Evolutionary conservation across 2,329 filamentous ascomycete species (phyloP), one percentile per base, ranked within the genome.

Genomic region (Aspergillus sp.): DNA sequence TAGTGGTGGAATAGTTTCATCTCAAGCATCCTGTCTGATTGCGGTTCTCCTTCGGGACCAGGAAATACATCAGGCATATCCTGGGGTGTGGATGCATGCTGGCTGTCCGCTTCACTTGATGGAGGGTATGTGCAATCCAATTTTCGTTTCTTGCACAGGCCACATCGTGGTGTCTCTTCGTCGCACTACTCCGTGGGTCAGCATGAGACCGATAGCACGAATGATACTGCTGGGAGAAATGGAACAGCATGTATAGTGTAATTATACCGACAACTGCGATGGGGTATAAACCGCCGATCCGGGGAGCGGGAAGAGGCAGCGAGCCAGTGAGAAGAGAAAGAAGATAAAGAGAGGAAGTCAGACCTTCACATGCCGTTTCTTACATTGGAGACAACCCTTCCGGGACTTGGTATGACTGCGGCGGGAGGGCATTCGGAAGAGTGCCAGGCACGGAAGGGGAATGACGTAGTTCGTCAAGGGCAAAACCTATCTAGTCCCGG

Each of bases 311-410:
- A 19, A 19, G 13, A 32, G 15, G 7, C 17, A 28, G 15, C 47
- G 48, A 13, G 28, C 36, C 38, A 41, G 17, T 4, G 6, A 30
- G 52, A 5, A 45, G 5, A 30, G 17, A 52, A 30, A 1, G 10
- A 8, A 25, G 19, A 32, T 39, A 43, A 28, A 4, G 15, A 10
- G 7, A 28, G 15, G 15, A 28, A 38, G 39, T 65, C 69, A 15
- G 51, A 77, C 75, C 74, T 77, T 78, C 32, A 77, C 74, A 61
- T 76, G 74, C 58, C 75, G 67, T 59, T 72, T 69, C 62, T 78
- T 78, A 68, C 75, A 78, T 58, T 76, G 73, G 60, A 71, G 66
- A 58, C 75, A 78, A 39, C 75, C 75, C 65, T 74, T 75, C 38
- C 76, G 74, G 65, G 74, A 76, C 63, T 78, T 78, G 28, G 73